phyloP scores from a whole-genome alignment of 345 rosid genomes.

The Ceriops decandra region DNA sequence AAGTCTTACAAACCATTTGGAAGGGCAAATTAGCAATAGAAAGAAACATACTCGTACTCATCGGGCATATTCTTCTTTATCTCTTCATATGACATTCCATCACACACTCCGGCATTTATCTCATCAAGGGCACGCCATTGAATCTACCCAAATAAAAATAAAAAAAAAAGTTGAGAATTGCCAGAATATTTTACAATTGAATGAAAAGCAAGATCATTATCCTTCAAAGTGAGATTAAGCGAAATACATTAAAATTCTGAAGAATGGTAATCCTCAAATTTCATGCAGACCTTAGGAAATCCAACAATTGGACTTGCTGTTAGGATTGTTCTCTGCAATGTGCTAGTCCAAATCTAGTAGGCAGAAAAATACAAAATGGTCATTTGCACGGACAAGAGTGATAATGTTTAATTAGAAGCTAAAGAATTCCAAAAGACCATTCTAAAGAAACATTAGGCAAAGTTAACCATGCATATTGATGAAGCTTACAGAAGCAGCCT shows the following conservation, averaged over 20 bases:
- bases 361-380: not conserved
- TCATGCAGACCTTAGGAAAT: constrained; percentile 79
- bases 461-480: constrained; percentile 1
- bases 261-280: constrained; percentile 1
- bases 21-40: not conserved
- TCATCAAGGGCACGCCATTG: constrained; percentile 99
- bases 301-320: constrained; percentile 86
- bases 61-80: constrained; percentile 91
- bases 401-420: not conserved
- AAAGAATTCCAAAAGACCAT: no score
- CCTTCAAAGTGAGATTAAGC: constrained; percentile 5
- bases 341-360: constrained; percentile 94
- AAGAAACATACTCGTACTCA: constrained; percentile 79
- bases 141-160: constrained; percentile 43
- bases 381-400: constrained; percentile 2
- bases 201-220: not conserved
- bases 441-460: not conserved
- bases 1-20: not conserved
- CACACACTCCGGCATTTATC: constrained; percentile 98
- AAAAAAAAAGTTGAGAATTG: constrained; percentile 8
- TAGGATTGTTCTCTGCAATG: constrained; percentile 85
- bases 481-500: constrained; percentile 92
- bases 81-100: constrained; percentile 98
- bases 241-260: not conserved
- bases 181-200: not conserved